Evolutionary conservation across 805 yeast species (phyloP).

Genomic region (Grigorovia yakushimaensis): DNA sequence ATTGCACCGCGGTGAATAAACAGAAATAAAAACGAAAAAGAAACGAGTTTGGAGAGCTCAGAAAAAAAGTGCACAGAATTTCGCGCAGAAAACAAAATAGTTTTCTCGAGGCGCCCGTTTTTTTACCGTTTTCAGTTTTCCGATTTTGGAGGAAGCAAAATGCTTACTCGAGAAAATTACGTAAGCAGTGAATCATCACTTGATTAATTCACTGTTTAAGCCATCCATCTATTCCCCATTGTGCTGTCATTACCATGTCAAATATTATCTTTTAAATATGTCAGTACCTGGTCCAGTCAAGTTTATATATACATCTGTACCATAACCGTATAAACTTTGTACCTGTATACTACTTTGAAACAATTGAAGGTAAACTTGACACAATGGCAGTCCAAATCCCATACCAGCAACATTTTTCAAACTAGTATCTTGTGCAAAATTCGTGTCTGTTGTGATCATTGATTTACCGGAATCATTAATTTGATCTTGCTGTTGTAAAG

Average conservation of each 20-base stretch:
- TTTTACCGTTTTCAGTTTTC: not conserved
- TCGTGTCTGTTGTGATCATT: not conserved
- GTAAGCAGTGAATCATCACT: too few species aligned
- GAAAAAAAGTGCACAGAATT: not conserved
- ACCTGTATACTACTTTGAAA: conserved; percentile 62
- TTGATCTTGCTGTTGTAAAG: too few species aligned
- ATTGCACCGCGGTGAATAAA: too few species aligned
- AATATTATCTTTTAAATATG: conserved; percentile 1
- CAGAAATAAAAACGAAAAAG: too few species aligned
- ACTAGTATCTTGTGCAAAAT: conserved; percentile 35
- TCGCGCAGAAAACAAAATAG: not conserved
- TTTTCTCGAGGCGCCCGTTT: not conserved
- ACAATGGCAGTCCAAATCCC: conserved; percentile 91
- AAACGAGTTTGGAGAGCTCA: too few species aligned
- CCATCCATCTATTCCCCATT: too few species aligned
- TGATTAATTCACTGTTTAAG: too few species aligned
- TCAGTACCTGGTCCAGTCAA: conserved; percentile 27
- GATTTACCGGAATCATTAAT: not conserved
- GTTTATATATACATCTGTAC: conserved; percentile 65
- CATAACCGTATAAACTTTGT: conserved; percentile 66
- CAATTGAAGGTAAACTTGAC: conserved; percentile 62
- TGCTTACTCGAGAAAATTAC: too few species aligned
- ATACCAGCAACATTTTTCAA: conserved; percentile 77
- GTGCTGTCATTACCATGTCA: too few species aligned
- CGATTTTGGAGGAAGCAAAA: too few species aligned